These are phyloP conservation scores for Penicillium crustosum DNA, from an alignment of 2,329 filamentous ascomycete species.

Conservation along the genomic window DNA sequence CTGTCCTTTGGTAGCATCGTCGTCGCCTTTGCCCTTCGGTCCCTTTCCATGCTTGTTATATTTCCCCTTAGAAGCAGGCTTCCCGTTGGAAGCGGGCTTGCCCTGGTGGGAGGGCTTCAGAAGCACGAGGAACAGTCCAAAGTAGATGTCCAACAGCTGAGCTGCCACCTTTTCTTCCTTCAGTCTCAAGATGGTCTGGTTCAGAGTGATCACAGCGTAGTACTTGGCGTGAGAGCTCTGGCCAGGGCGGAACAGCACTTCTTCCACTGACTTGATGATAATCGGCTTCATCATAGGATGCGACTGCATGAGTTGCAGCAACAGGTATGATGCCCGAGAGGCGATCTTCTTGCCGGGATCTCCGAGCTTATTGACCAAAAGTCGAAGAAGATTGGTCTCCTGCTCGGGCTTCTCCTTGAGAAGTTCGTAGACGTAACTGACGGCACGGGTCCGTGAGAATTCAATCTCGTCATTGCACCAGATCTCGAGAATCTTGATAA, in stretches of 20 bases:
- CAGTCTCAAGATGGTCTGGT: constrained; percentile 87
- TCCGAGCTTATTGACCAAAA: constrained; percentile 94
- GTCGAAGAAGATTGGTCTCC: constrained; percentile 85
- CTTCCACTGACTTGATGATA: constrained; percentile 82
- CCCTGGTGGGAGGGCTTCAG: constrained; percentile 59
- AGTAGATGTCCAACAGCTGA: constrained; percentile 85
- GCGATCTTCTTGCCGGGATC: constrained; percentile 95
- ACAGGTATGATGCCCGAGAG: constrained; percentile 85
- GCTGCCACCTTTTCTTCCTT: constrained; percentile 81
- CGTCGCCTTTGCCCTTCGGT: constrained; percentile 50
- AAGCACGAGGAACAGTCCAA: constrained; percentile 79
- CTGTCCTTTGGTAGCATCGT: constrained; percentile 35
- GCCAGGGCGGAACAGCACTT: constrained; percentile 81
- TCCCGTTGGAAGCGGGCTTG: constrained; percentile 42
- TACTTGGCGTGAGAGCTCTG: constrained; percentile 90
- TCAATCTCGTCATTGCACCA: constrained; percentile 97
- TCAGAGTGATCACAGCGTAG: constrained; percentile 93
- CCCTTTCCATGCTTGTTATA: constrained; percentile 53
- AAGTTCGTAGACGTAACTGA: constrained; percentile 89
- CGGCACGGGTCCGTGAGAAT: constrained; percentile 80
- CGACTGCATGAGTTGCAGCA: constrained; percentile 84
- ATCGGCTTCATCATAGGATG: constrained; percentile 94
- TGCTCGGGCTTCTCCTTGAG: constrained; percentile 96
- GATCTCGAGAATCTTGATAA: constrained; percentile 84
- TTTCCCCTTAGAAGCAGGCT: constrained; percentile 47